A percentile compares a stretch with the other conserved stretches of the same genome.
Conservation (phyloP, 2,329 filamentous ascomycete species). For the Mollisiaceae sp. region DNA sequence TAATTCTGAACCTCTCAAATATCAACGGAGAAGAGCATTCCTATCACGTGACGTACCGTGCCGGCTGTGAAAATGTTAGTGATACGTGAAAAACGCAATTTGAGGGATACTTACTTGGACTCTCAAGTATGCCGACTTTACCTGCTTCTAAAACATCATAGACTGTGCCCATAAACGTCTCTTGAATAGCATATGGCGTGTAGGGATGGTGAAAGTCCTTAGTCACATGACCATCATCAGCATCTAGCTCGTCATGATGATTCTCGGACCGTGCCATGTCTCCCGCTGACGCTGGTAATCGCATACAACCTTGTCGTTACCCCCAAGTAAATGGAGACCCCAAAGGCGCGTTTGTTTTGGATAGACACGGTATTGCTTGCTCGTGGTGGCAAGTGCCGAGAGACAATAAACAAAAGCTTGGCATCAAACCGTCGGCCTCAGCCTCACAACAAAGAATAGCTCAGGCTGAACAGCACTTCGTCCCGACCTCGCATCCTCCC, state of each 20-base stretch:
- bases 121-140: constrained; percentile 74
- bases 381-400: background rate
- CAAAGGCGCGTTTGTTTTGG: background rate
- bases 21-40: background rate
- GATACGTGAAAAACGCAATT: background rate
- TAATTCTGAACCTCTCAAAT: background rate
- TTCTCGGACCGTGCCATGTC: constrained; percentile 16
- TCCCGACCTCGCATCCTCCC: background rate
- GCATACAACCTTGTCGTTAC: constrained; percentile 1
- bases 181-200: constrained; percentile 72
- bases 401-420: background rate
- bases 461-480: background rate
- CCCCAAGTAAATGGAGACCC: background rate
- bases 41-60: constrained; percentile 22
- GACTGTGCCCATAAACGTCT: constrained; percentile 71
- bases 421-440: background rate
- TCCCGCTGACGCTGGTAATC: background rate
- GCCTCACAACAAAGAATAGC: constrained; percentile 11
- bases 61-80: constrained; percentile 10
- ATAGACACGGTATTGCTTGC: background rate
- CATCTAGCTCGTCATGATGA: background rate
- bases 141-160: constrained; percentile 70
- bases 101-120: constrained; percentile 50
- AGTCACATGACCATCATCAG: background rate
- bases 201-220: constrained; percentile 71